These are phyloP conservation scores for Ceratobasidium sp. DNA, from an alignment of 1,284 basidiomycete genomes.

Conservation along the genomic window DNA sequence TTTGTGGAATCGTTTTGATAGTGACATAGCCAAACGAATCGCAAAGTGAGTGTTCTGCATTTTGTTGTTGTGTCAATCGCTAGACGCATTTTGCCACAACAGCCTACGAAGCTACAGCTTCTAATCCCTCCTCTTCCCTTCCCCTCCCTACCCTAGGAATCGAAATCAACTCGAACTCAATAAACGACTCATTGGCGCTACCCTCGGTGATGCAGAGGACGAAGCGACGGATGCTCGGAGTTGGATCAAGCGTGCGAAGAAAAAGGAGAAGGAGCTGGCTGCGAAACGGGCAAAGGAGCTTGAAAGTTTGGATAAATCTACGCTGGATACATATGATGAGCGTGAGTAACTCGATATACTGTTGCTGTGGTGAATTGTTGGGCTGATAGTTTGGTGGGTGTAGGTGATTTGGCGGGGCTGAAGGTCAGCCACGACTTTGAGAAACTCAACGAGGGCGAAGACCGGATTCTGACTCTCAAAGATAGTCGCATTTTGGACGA, in stretches of 20 bases:
- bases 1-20: constrained; percentile 52
- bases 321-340: constrained; percentile 81
- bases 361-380: constrained; percentile 22
- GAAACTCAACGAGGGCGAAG: constrained; percentile 90
- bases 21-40: constrained; percentile 80
- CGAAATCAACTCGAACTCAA: constrained; percentile 82
- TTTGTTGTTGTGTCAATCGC: constrained; percentile 21
- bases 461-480: constrained; percentile 94
- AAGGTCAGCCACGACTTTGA: constrained; percentile 97
- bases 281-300: constrained; percentile 78
- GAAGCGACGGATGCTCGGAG: constrained; percentile 50
- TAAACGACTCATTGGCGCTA: constrained; percentile 39
- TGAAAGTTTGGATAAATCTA: constrained; percentile 81
- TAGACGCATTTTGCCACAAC: constrained; percentile 42
- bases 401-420: constrained; percentile 83
- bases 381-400: background rate
- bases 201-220: constrained; percentile 49
- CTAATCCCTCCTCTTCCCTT: constrained; percentile 39
- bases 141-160: constrained; percentile 63
- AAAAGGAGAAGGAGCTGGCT: constrained; percentile 56
- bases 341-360: constrained; percentile 61
- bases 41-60: constrained; percentile 79
- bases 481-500: constrained; percentile 93
- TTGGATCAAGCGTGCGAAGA: constrained; percentile 49
- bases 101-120: constrained; percentile 33